Base-by-base conservation (phyloP, 2,329 filamentous ascomycete species). In the Truncatella angustata region DNA sequence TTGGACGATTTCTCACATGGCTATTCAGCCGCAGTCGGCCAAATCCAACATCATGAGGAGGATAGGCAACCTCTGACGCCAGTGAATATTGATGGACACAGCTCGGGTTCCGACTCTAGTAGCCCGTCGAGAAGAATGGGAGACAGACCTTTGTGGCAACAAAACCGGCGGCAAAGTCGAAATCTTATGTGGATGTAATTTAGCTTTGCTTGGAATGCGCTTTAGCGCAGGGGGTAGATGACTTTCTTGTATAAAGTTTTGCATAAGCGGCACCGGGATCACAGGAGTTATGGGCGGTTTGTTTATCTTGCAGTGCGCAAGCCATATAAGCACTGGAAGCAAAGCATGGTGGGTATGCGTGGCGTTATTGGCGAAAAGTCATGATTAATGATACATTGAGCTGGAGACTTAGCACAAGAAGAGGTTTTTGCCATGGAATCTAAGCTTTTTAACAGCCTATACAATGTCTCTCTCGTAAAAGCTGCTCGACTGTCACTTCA, bases 71-170 rank as follows among this genome's bases (percentile, higher is more conserved):
- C 51, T 66, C 73, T 62, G 60, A 71, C 58, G 39, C 1, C 46
- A 56, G 28, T 53, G 56, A 11, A 49, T 26, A 11, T 39, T 26
- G 11, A 44, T 7, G 20, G 18, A 14, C 40, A 14, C 36, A 49
- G 14, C 42, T 50, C n/a, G 14, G 21, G n/a, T 16, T 26, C 7
- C 56, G 56, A 30, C 28, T 59, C 44, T 59, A 59, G 56, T 56
- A 59, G 18, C 60, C 60, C 20, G 23, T 60, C 57, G 28, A 51
- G 40, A 46, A 51, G 40, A 46, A 20, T 63, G 24, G 56, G 57
- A 5, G 65, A 70, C 21, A 65, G 75, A 37, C 76, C 77, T 4
- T 64, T 81, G 34, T 81, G 78, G 78, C 78, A 81, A 64, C 78
- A 81, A 65, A 79, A 79, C 48, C 68, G 77, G 52, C 70, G 72